Percentiles rank a stretch among this genome's conserved stretches.
phyloP scores from a whole-genome alignment of 768 basidiomycete species.

The Boletales sp. region DNA sequence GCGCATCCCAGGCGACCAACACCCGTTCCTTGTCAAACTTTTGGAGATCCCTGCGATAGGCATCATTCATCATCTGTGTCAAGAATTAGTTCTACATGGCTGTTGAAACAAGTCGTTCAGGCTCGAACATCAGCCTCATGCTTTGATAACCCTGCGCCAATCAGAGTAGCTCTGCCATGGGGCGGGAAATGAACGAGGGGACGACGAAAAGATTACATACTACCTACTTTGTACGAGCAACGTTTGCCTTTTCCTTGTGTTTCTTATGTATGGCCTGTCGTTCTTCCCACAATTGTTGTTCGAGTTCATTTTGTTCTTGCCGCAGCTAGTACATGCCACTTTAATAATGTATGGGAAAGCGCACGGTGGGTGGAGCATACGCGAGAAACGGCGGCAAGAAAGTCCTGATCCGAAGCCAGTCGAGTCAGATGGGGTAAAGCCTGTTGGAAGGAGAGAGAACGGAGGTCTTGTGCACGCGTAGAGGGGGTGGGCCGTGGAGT shows the following conservation, averaged over 20 bases:
- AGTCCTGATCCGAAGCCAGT: slow-evolving; percentile 50
- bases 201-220: slow-evolving; percentile 1
- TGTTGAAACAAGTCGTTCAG: slow-evolving; percentile 1
- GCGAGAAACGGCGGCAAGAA: slow-evolving; percentile 48
- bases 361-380: slow-evolving; percentile 34
- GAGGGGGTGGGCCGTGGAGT: slow-evolving; percentile 11
- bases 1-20: slow-evolving; percentile 71
- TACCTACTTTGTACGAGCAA: slow-evolving; percentile 62
- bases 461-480: slow-evolving; percentile 35
- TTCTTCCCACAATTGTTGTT: slow-evolving; percentile 66
- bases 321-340: slow-evolving; percentile 48
- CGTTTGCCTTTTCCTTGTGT: slow-evolving; percentile 69
- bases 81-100: slow-evolving; percentile 13
- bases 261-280: slow-evolving; percentile 56
- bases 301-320: slow-evolving; percentile 65
- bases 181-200: slow-evolving; percentile 2
- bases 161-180: slow-evolving; percentile 56
- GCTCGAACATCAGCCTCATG: slow-evolving; percentile 49
- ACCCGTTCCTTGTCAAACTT: slow-evolving; percentile 70
- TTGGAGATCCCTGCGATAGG: slow-evolving; percentile 59
- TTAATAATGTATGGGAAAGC: slow-evolving; percentile 6
- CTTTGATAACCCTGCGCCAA: slow-evolving; percentile 60
- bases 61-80: slow-evolving; percentile 59
- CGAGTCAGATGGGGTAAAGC: slow-evolving; percentile 62
- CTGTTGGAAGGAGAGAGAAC: slow-evolving; percentile 60